Base-by-base conservation (phyloP, 2,329 filamentous ascomycete species). In the Decorospora gaudefroyi region DNA sequence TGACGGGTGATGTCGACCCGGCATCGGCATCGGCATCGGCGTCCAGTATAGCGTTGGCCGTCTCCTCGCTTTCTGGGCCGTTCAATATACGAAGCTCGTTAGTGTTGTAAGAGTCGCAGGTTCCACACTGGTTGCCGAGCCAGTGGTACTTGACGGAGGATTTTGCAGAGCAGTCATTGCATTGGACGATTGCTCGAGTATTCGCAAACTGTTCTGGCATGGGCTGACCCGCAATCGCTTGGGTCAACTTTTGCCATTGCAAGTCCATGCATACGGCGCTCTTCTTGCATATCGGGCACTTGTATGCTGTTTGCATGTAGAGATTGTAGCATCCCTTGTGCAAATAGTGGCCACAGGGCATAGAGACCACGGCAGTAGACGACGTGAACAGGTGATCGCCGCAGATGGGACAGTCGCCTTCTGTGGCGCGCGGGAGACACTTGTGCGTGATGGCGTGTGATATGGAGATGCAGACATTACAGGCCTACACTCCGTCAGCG, bases 231-330 rank as follows among this genome's bases (percentile, higher is more conserved):
- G 87, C 81, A 48, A 99, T 96, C 35, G 90, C 86, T 38, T 90
- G 82, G 62, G 96, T 92, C 22, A 97, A 74, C 57, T 93, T 93
- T 34, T 90, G 85, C 74, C 97, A 99, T 59, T 95, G 88, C 25
- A 88, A 82, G 65, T 96, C 92, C 92, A 99, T 99, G 65, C 97
- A 97, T 55, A 90, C 83, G n/a, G 95, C 86, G 53, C 88, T 96
- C 71, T 93, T 95, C 74, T 87, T 95, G 78, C 93, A 99, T 34
- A 96, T 90, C 0, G 92, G 93, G 62, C 93, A 99, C 64, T 92
- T 95, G 75, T 97, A 99, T 4, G 91, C 95, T 3, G 84, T 85
- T 60, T 86, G 85, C 77, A 95, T 91, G 67, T 96, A 88, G 59
- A 93, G 83, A 31, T 88, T 83, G 64, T 95, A 93, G 72, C 93